A percentile compares a stretch with the other conserved stretches of the same genome.
phyloP scores from a whole-genome alignment of 2,329 filamentous ascomycete genomes.

The Talaromyces piceae region DNA sequence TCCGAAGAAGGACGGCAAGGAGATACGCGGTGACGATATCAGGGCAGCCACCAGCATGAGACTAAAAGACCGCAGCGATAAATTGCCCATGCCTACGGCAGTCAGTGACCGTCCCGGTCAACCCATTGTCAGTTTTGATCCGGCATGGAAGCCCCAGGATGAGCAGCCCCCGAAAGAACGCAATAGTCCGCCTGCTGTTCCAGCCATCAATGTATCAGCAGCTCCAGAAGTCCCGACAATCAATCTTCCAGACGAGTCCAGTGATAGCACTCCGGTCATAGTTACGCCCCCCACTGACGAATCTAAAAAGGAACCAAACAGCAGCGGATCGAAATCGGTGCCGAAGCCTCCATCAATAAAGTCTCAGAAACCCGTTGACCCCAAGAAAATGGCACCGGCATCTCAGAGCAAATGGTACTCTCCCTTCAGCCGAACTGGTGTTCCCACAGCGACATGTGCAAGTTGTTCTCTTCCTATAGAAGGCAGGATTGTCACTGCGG shows the following conservation, averaged over 20 bases:
- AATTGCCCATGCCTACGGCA: slow-evolving; percentile 78
- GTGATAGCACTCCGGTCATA: slow-evolving; percentile 29
- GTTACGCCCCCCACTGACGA: slow-evolving; percentile 18
- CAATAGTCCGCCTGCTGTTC: slow-evolving; percentile 35
- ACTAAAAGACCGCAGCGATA: slow-evolving; percentile 76
- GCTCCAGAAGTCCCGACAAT: slow-evolving; percentile 39
- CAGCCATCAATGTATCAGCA: slow-evolving; percentile 46
- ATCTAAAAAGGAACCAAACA: slow-evolving; percentile 10
- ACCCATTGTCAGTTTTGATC: slow-evolving; percentile 95
- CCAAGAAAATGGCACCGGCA: slow-evolving; percentile 31
- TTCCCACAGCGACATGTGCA: slow-evolving; percentile 66
- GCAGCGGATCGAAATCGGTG: slow-evolving; percentile 13
- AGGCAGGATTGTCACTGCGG: slow-evolving; percentile 80
- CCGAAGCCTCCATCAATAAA: slow-evolving; percentile 13
- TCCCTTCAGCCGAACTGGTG: slow-evolving; percentile 41
- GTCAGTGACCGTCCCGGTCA: slow-evolving; percentile 86
- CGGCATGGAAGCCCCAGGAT: slow-evolving; percentile 62
- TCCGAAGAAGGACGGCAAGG: slow-evolving; percentile 67
- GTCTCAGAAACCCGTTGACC: slow-evolving; percentile 19
- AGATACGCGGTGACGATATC: slow-evolving; percentile 81
- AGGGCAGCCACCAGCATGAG: slow-evolving; percentile 83
- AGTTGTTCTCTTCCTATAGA: slow-evolving; percentile 79
- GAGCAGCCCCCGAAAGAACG: slow-evolving; percentile 21
- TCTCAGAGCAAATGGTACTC: slow-evolving; percentile 29
- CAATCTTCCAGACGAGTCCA: slow-evolving; percentile 39